Percentiles rank a stretch among this genome's conserved stretches.
Conservation (phyloP, 1,139 yeast species). For the Pneumocystis jirovecii region DNA sequence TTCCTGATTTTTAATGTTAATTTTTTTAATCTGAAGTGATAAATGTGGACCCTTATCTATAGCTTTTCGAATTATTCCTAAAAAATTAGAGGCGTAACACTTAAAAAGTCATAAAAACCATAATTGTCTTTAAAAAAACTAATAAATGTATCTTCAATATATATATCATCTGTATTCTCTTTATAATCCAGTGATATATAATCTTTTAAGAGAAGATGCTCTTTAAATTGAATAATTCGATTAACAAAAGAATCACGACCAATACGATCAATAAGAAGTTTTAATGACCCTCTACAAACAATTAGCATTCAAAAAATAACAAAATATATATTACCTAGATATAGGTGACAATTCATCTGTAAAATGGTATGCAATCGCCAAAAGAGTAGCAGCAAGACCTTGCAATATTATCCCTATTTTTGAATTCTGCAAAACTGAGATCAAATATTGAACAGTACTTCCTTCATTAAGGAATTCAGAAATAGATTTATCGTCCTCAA, state of each 20-base stretch:
- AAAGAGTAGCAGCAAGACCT: conserved; percentile 55
- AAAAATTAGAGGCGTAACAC: not conserved
- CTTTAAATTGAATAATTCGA: conserved; percentile 58
- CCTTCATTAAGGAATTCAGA: conserved; percentile 60
- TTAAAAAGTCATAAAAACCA: conserved; percentile 17
- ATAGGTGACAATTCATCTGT: conserved; percentile 52
- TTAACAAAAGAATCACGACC: conserved; percentile 71
- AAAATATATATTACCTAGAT: conserved; percentile 22
- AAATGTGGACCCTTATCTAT: conserved; percentile 6
- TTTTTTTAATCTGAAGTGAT: not conserved
- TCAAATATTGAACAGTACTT: conserved; percentile 48
- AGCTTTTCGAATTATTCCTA: conserved; percentile 6
- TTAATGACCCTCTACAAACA: conserved; percentile 38
- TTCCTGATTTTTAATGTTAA: not conserved
- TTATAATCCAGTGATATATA: conserved; percentile 37
- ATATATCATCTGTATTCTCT: conserved; percentile 60
- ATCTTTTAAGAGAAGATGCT: conserved; percentile 39
- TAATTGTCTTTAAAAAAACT: conserved; percentile 54
- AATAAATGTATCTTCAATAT: conserved; percentile 40
- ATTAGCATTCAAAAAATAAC: conserved; percentile 1
- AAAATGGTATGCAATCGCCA: conserved; percentile 75
- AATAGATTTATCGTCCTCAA: conserved; percentile 61
- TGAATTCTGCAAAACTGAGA: conserved; percentile 44
- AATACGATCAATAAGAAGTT: conserved; percentile 49
- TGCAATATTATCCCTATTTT: conserved; percentile 49